Evolutionary conservation across 208 protist species (phyloP).

Genomic region (Leishmania braziliensis): DNA sequence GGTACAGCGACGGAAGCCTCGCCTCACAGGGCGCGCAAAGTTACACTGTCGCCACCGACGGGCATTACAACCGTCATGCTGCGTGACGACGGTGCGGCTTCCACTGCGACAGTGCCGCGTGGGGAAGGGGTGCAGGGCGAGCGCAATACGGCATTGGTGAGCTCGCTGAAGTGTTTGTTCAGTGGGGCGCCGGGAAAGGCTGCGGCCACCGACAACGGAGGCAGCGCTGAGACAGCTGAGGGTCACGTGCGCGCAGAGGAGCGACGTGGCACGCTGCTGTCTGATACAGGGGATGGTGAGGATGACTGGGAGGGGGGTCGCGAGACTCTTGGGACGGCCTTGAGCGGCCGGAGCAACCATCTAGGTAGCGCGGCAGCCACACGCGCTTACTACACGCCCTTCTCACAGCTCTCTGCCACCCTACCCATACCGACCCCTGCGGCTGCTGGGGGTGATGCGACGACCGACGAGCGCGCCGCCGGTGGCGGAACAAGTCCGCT

Average conservation of each 20-base stretch:
- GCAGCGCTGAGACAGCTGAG: neutral
- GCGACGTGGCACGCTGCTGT: neutral
- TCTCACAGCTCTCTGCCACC: neutral
- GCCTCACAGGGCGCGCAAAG: neutral
- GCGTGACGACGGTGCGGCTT: neutral
- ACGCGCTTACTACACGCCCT: neutral
- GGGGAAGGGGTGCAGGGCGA: neutral
- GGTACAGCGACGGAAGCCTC: neutral
- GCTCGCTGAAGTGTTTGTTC: neutral
- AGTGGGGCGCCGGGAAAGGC: neutral
- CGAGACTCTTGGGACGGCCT: neutral
- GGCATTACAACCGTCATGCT: neutral
- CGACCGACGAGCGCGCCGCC: neutral
- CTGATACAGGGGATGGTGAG: neutral
- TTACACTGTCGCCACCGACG: neutral
- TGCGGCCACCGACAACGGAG: neutral
- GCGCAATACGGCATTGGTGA: neutral
- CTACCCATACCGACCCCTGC: neutral
- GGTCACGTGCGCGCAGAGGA: neutral
- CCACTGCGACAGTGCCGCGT: neutral
- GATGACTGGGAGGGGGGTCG: neutral
- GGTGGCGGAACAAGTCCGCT: neutral
- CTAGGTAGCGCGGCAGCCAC: neutral
- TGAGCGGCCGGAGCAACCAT: slow-evolving; percentile 7
- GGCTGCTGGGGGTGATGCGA: neutral